phyloP scores from a whole-genome alignment of 1,139 yeast species.

The Suhomyces coccinellae region DNA sequence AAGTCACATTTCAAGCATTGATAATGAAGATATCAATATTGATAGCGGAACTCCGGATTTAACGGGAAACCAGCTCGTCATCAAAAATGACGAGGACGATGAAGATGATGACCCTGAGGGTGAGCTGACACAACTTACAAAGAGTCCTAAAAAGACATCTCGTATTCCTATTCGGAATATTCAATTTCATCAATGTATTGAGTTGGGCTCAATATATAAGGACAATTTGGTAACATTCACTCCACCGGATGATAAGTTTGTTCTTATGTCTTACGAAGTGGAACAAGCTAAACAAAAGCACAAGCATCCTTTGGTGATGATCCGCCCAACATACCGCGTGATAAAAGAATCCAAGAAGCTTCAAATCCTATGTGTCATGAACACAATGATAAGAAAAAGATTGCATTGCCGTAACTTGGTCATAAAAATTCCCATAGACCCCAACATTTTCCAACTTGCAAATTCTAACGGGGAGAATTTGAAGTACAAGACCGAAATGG shows the following conservation, averaged over 20 bases:
- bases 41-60: conserved; percentile 4
- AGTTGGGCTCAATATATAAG: conserved; percentile 38
- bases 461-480: conserved; percentile 36
- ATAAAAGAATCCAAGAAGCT: conserved; percentile 24
- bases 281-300: conserved; percentile 40
- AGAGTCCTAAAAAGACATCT: conserved; percentile 9
- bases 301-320: conserved; percentile 40
- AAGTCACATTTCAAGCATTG: conserved; percentile 16
- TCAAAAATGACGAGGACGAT: conserved; percentile 19
- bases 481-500: conserved; percentile 44
- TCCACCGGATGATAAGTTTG: conserved; percentile 49
- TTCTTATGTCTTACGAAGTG: conserved; percentile 41
- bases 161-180: conserved; percentile 42
- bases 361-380: conserved; percentile 38
- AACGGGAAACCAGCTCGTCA: conserved; percentile 21
- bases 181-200: conserved; percentile 50
- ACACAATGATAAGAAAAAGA: conserved; percentile 37
- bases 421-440: conserved; percentile 40
- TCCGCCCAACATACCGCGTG: conserved; percentile 37
- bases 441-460: conserved; percentile 31
- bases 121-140: conserved; percentile 9
- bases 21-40: conserved; percentile 14
- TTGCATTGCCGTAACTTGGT: conserved; percentile 35
- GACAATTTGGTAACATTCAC: conserved; percentile 43
- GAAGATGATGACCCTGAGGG: conserved; percentile 19